Percentiles rank a stretch among this genome's conserved stretches.
Evolutionary conservation across 2,329 filamentous ascomycete genomes (phyloP).

Genomic region (Colletotrichum spaethianum): DNA sequence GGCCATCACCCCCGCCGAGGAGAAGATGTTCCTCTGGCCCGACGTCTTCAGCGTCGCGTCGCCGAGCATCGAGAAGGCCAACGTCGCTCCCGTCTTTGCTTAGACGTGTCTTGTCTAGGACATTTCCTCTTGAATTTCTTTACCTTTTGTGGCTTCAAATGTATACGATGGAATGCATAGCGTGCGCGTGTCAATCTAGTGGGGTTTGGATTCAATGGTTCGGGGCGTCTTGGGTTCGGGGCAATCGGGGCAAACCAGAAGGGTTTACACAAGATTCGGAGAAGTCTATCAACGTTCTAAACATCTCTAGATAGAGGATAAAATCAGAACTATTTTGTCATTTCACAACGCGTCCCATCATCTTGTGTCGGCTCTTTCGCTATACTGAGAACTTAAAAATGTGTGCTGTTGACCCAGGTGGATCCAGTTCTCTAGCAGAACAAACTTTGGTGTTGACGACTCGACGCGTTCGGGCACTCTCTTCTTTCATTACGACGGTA

Average conservation of each 20-base stretch:
- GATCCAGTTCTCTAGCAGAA: too few species aligned
- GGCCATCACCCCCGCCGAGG: conserved; percentile 63
- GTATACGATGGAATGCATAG: conserved; percentile 28
- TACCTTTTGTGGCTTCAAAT: neutral
- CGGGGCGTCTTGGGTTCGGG: neutral
- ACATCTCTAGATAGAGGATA: neutral
- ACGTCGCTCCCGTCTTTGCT: conserved; percentile 28
- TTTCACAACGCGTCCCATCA: too few species aligned
- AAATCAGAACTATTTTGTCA: too few species aligned
- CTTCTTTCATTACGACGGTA: too few species aligned
- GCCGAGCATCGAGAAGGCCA: conserved; percentile 44
- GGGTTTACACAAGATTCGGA: neutral
- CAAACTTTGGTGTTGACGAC: too few species aligned
- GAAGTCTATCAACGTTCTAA: neutral
- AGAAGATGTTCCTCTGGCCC: conserved; percentile 75
- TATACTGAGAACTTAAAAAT: too few species aligned
- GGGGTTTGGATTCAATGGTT: neutral
- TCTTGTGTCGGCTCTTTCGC: too few species aligned
- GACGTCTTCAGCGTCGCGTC: conserved; percentile 66
- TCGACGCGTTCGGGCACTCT: too few species aligned
- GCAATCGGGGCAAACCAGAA: neutral
- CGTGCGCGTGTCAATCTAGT: conserved; percentile 10
- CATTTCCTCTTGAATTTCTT: neutral
- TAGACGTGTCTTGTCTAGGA: neutral
- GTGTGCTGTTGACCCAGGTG: too few species aligned